Conservation (phyloP, 2,329 filamentous ascomycete species). For the Cucurbitaria berberidis region DNA sequence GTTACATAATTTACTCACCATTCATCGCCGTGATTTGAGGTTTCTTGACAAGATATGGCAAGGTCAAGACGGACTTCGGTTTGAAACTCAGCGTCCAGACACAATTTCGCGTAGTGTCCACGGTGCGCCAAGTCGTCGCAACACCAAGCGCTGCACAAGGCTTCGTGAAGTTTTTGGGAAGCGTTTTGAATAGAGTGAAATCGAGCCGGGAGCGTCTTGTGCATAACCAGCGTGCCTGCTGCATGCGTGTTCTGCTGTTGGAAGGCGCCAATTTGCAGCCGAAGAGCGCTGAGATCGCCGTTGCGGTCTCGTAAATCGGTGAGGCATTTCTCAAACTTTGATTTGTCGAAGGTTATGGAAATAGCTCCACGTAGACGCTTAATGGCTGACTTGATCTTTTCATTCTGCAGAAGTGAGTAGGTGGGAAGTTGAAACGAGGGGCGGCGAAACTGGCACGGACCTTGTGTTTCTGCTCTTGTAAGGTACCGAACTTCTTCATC, state of each 20-base stretch:
- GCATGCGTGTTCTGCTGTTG: constrained; percentile 11
- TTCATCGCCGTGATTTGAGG: background rate
- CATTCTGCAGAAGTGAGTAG: background rate
- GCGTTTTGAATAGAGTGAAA: constrained; percentile 17
- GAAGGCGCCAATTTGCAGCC: constrained; percentile 23
- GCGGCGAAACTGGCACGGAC: constrained; percentile 15
- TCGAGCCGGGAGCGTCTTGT: constrained; percentile 9
- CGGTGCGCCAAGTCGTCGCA: constrained; percentile 24
- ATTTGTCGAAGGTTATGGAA: constrained; percentile 24
- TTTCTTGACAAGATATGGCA: constrained; percentile 1
- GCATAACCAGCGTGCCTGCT: background rate
- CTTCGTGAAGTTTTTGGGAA: constrained; percentile 31
- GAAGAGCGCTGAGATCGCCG: constrained; percentile 10
- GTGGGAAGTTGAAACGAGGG: background rate
- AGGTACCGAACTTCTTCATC: constrained; percentile 24
- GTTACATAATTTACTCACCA: constrained; percentile 22
- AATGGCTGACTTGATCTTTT: constrained; percentile 20
- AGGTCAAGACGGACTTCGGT: constrained; percentile 29
- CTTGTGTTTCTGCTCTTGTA: constrained; percentile 15
- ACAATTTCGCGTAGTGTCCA: constrained; percentile 32
- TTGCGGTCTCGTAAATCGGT: constrained; percentile 23
- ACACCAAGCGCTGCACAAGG: constrained; percentile 29
- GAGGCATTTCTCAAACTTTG: constrained; percentile 21
- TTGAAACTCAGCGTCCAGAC: constrained; percentile 24
- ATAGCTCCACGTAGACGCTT: constrained; percentile 16